phyloP scores from a whole-genome alignment of 331 rosid species.

The Cydonia oblonga region DNA sequence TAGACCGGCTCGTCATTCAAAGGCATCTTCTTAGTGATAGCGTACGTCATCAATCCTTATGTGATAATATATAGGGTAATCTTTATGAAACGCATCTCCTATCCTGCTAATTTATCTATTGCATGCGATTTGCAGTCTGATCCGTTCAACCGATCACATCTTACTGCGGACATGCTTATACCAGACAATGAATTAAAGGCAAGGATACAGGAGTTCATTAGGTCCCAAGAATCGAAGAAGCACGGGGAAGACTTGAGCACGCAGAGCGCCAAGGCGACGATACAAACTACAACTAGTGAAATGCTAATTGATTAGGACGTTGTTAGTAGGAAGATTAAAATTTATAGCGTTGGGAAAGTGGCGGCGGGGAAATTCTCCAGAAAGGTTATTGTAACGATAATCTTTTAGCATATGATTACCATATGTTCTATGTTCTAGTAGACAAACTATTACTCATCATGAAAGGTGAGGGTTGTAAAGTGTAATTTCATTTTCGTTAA shows the following conservation, averaged over 20 bases:
- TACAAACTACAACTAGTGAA: constrained; percentile 60
- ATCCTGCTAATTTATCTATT: constrained; percentile 9
- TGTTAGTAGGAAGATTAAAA: background rate
- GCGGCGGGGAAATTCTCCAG: background rate
- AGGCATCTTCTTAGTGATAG: constrained; percentile 96
- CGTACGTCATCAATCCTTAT: constrained; percentile 19
- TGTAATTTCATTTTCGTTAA: background rate
- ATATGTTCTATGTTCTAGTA: background rate
- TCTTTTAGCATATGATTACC: background rate
- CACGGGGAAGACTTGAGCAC: constrained; percentile 31
- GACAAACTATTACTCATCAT: background rate
- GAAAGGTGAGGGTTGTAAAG: background rate
- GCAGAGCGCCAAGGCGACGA: constrained; percentile 54
- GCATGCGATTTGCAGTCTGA: constrained; percentile 50
- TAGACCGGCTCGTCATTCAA: constrained; percentile 90
- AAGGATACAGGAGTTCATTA: constrained; percentile 68
- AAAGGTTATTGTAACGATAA: constrained; percentile 1
- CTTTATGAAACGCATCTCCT: no score
- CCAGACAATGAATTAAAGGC: constrained; percentile 60
- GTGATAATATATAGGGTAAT: background rate
- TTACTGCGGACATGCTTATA: constrained; percentile 75
- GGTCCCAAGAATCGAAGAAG: constrained; percentile 57
- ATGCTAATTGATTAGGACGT: constrained; percentile 63
- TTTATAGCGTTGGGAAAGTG: background rate
- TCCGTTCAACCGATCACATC: constrained; percentile 96